Evolutionary conservation across 768 basidiomycete genomes (phyloP), one percentile per base, ranked within the genome.

Genomic region (Leccinum uliginosum): DNA sequence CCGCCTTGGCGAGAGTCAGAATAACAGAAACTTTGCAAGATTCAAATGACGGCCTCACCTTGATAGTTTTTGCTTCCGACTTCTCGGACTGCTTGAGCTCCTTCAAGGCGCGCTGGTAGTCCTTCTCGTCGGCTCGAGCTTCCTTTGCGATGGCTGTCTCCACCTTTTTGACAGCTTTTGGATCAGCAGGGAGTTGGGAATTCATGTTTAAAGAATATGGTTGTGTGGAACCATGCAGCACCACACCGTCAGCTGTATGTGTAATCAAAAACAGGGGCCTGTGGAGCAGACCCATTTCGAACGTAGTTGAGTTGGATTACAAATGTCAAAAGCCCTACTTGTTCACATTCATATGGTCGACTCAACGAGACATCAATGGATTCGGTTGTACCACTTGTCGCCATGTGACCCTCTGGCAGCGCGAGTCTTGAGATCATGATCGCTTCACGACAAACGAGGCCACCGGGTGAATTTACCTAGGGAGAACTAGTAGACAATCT

Each of bases 51-150:
- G 5, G 19, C 49, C 68, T 57, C 27, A 81, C 83, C 74, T 84
- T 85, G 55, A 76, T 71, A 24, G 79, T 77, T 63, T 82, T 83
- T 32, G 72, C 65, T 54, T 81, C 75, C 14, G 70, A 67, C 73
- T 85, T 85, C 65, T 87, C 83, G 8, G 77, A 74, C 30, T 72
- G 71, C 19, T 72, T 69, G 30, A 87, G 71, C 50, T 84, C 81
- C 64, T 82, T 83, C 59, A 83, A 59, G 32, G 80, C 76, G 47
- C 78, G 75, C 65, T 83, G 76, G 61, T 87, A 67, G 30, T 69
- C 70, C 48, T 71, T 75, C 53, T 80, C 74, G 65, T 84, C 83
- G 24, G 74, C 71, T 61, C 79, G 81, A 17, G 79, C 78, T 60
- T 86, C 84, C 51, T 75, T 75, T 4, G 72, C 61, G 34, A 83